Evolutionary conservation across 2,329 filamentous ascomycete genomes (phyloP), one percentile per base, ranked within the genome.

Genomic region (Penicillium paneum): DNA sequence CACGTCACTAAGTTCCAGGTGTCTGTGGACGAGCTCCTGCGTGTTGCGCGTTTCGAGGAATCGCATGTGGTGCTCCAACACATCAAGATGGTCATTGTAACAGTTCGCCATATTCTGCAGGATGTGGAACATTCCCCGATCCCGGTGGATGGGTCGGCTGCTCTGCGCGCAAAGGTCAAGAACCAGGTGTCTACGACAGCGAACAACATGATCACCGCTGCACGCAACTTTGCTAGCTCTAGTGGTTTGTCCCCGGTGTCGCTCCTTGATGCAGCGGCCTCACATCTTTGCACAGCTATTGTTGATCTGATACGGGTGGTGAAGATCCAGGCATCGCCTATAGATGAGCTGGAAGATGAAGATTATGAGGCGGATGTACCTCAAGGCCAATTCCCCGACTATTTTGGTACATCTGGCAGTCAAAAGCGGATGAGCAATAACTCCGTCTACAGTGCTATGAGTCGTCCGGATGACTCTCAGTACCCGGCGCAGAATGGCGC

Each of bases 1-100:
- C 89, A 97, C 70, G 85, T 99, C 61, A 97, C 93, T 47, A 92
- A 90, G 67, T 97, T 96, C 77, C 94, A 99, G 72, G 87, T 97
- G 56, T 84, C 91, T 21, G 89, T 99, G 57, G 93, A 99, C 68
- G 93, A 97, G 66, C 81, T 97, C 36, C 80, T 99, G 34, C 87
- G 87, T 60, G 83, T 81, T 38, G 91, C 91, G 17, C 86, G 92
- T 46, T 81, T 81, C 32, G 84, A 88, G n/a, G 83, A 88, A 49
- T 85, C 91, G 0, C 83, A 87, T 42, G 83, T 83, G 61, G 86
- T 94, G 32, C 85, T 95, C 45, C 88, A 94, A 41, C 85, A 88
- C 63, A 93, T 97, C 86, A 96, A 96, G 72, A 78, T 83, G 52
- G 91, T 97, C 28, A 86, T 97, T 39, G 81, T 89, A 62, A 86